These are phyloP conservation scores for Mycena olivaceomarginata DNA, from an alignment of 768 basidiomycete genomes.

Conservation along the genomic window DNA sequence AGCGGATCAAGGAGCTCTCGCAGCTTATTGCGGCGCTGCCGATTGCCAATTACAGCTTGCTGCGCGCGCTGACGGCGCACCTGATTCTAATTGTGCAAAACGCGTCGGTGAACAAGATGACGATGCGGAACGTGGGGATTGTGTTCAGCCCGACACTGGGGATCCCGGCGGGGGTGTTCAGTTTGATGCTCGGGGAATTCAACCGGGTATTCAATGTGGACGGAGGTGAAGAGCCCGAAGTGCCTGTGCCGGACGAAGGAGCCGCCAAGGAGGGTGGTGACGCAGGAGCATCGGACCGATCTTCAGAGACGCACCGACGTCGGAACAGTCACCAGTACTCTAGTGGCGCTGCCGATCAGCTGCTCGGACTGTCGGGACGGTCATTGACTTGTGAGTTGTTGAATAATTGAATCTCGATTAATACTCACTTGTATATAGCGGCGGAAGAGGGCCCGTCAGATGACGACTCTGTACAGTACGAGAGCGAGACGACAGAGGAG, in stretches of 20 bases:
- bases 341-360: slow-evolving; percentile 87
- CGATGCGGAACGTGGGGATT: slow-evolving; percentile 98
- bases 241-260: slow-evolving; percentile 20
- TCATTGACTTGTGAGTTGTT: slow-evolving; percentile 75
- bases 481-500: slow-evolving; percentile 83
- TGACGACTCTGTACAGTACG: slow-evolving; percentile 82
- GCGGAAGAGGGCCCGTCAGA: slow-evolving; percentile 82
- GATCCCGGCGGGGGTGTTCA: slow-evolving; percentile 98
- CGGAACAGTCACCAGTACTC: slow-evolving; percentile 92
- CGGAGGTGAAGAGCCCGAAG: slow-evolving; percentile 55
- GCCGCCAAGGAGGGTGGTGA: slow-evolving; percentile 44
- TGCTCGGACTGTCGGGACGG: slow-evolving; percentile 87
- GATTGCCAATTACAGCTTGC: slow-evolving; percentile 93
- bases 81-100: slow-evolving; percentile 97
- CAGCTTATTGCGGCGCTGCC: slow-evolving; percentile 92
- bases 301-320: slow-evolving; percentile 56
- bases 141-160: slow-evolving; percentile 98
- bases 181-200: slow-evolving; percentile 95
- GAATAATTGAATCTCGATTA: slow-evolving; percentile 38
- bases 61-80: slow-evolving; percentile 96
- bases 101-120: slow-evolving; percentile 96
- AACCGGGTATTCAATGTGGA: slow-evolving; percentile 93
- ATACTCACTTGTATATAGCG: slow-evolving; percentile 54
- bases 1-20: slow-evolving; percentile 91
- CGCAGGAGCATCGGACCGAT: slow-evolving; percentile 57